phyloP scores from a whole-genome alignment of 1,284 basidiomycete species.

The Cerioporus squamosus region DNA sequence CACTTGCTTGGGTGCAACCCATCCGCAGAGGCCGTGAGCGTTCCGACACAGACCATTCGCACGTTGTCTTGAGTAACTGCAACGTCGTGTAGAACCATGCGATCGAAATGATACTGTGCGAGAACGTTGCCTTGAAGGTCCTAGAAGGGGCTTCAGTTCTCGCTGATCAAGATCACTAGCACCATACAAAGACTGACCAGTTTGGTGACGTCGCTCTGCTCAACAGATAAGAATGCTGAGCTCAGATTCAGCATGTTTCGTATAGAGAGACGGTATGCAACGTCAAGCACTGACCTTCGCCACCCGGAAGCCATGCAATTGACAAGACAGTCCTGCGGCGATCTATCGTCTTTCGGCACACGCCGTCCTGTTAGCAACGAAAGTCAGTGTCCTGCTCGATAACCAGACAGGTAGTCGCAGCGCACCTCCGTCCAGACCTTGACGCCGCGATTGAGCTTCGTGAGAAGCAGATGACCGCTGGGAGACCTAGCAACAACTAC shows the following conservation, averaged over 20 bases:
- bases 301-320: constrained; percentile 72
- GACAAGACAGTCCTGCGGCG: constrained; percentile 65
- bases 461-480: constrained; percentile 62
- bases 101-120: constrained; percentile 64
- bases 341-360: constrained; percentile 73
- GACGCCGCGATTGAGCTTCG: constrained; percentile 70
- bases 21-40: constrained; percentile 60
- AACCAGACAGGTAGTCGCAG: background rate
- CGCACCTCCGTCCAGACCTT: constrained; percentile 78
- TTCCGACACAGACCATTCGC: constrained; percentile 74
- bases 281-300: constrained; percentile 51
- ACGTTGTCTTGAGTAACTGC: constrained; percentile 70
- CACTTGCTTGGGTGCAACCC: constrained; percentile 77
- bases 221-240: constrained; percentile 61
- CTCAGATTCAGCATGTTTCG: background rate
- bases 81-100: constrained; percentile 73
- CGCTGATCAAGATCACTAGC: background rate
- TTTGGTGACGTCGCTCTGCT: constrained; percentile 53
- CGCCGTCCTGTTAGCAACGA: constrained; percentile 56
- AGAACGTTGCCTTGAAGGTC: constrained; percentile 57
- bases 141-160: constrained; percentile 33
- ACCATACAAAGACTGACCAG: constrained; percentile 37
- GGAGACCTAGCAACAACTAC: constrained; percentile 49
- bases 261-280: background rate
- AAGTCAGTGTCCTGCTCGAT: too few relatives aligned